Evolutionary conservation across 2,329 filamentous ascomycete species (phyloP).

Genomic region (Exophiala xenobiotica): DNA sequence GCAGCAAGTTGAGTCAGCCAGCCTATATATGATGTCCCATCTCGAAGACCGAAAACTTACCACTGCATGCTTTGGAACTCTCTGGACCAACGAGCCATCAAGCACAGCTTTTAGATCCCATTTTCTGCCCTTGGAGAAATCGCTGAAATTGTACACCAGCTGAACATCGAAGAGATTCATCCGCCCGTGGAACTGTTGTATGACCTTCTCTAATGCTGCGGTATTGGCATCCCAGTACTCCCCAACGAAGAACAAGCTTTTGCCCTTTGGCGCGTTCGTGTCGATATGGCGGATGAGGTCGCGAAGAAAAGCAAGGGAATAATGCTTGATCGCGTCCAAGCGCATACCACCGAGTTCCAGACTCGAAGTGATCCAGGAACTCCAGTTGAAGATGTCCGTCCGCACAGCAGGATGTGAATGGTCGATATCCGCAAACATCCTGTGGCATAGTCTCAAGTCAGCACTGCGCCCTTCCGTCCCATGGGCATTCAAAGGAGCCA

Average conservation of each 20-base stretch:
- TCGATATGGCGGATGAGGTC: slow-evolving; percentile 62
- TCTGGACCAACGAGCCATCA: slow-evolving; percentile 58
- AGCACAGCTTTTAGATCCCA: slow-evolving; percentile 64
- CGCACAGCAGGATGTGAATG: slow-evolving; percentile 64
- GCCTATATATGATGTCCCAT: no score
- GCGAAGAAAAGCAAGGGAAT: slow-evolving; percentile 64
- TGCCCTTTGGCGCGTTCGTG: slow-evolving; percentile 38
- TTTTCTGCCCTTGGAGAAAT: slow-evolving; percentile 54
- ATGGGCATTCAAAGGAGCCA: no score
- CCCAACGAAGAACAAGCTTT: slow-evolving; percentile 64
- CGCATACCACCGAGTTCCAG: slow-evolving; percentile 65
- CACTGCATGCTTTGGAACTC: slow-evolving; percentile 41
- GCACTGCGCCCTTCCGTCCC: no score
- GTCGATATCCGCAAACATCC: slow-evolving; percentile 70
- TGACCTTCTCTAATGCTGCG: slow-evolving; percentile 56
- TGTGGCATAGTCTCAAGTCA: slow-evolving; percentile 5
- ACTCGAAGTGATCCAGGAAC: slow-evolving; percentile 63
- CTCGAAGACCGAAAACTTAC: slow-evolving; percentile 39
- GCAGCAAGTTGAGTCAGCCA: not conserved
- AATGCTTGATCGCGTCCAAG: slow-evolving; percentile 74
- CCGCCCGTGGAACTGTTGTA: slow-evolving; percentile 58
- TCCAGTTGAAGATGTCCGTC: slow-evolving; percentile 65
- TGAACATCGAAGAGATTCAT: slow-evolving; percentile 67
- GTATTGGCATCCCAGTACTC: slow-evolving; percentile 68
- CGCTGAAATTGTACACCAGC: slow-evolving; percentile 66